phyloP scores from a whole-genome alignment of 306 rosid genomes.

The Dryas drummondii region DNA sequence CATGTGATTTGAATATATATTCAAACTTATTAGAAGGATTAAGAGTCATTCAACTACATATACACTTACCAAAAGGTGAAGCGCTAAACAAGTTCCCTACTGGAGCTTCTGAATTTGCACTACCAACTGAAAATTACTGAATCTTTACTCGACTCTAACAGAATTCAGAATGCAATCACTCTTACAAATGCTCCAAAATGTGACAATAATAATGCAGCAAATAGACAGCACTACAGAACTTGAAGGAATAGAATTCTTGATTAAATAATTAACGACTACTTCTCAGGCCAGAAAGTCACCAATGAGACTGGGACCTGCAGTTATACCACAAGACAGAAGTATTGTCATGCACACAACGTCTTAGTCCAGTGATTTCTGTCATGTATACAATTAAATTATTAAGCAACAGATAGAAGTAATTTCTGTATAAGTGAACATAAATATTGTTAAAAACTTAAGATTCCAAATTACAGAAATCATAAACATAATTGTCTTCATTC shows the following conservation, averaged over 20 bases:
- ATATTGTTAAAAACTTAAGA: no score
- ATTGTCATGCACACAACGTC: constrained; percentile 8
- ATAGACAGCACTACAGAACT: constrained; percentile 38
- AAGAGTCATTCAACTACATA: constrained; percentile 21
- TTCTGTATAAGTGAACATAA: not conserved
- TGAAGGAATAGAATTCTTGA: constrained; percentile 32
- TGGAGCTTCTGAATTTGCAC: constrained; percentile 60
- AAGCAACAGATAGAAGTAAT: not conserved
- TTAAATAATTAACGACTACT: constrained; percentile 39
- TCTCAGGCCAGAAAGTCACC: constrained; percentile 47
- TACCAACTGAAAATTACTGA: constrained; percentile 45
- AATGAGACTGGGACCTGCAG: constrained; percentile 62
- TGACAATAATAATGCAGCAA: constrained; percentile 40
- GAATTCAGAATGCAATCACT: constrained; percentile 60
- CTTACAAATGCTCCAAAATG: constrained; percentile 56
- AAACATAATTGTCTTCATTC: no score
- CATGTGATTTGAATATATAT: not conserved
- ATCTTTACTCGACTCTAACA: constrained; percentile 62
- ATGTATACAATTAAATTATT: not conserved
- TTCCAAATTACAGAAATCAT: no score
- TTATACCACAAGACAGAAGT: constrained; percentile 35
- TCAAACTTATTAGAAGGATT: not conserved
- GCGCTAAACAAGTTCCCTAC: constrained; percentile 66
- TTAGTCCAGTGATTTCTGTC: not conserved
- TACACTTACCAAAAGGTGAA: constrained; percentile 70